Evolutionary conservation across 1,284 basidiomycete genomes (phyloP), one percentile per base, ranked within the genome.

Genomic region (Irpex sp.): DNA sequence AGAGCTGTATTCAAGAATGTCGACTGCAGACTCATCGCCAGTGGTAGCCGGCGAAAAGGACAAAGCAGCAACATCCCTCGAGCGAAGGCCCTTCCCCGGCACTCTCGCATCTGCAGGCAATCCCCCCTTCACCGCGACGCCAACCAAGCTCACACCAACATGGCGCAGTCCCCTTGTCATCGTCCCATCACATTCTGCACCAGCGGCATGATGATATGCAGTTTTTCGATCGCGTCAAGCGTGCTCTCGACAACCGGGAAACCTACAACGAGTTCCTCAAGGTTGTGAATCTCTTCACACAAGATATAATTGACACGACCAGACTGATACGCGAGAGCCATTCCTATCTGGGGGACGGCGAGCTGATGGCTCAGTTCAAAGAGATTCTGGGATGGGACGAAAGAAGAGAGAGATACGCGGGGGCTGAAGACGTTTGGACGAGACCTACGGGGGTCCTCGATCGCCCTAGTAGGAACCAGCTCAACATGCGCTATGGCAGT

Each of bases 231-330:
- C 90, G 92, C 51, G 94, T 97, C 70, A 96, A 94, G 75, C 91
- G 91, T 65, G 84, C 86, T 55, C 83, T 98, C 64, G 94, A 96
- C 70, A 94, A 92, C 73, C 88, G 93, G 48, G 88, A 94, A 60
- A 90, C 91, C 3, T 98, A 97, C 79, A 92, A 96, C 75, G 97
- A 98, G 77, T 98, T 99, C 79, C 81, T 99, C 68, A 98, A 97
- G 75, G 82, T 98, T 62, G 86, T 98, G 73, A 98, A 98, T 74
- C 82, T 98, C 1, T 99, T 97, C 75, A 93, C 94, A 1, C 94
- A 98, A 74, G 94, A 96, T 63, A 89, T 93, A 70, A 96, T 99
- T 71, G 94, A 98, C 71, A 87, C 89, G 15, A 85, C 89, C 54
- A 87, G 90, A 6, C 84, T 98, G 8, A 85, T 98, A 57, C 82